A percentile compares a stretch with the other conserved stretches of the same genome.
Evolutionary conservation across 805 yeast species (phyloP).

Genomic region (Cyberlindnera maritima): DNA sequence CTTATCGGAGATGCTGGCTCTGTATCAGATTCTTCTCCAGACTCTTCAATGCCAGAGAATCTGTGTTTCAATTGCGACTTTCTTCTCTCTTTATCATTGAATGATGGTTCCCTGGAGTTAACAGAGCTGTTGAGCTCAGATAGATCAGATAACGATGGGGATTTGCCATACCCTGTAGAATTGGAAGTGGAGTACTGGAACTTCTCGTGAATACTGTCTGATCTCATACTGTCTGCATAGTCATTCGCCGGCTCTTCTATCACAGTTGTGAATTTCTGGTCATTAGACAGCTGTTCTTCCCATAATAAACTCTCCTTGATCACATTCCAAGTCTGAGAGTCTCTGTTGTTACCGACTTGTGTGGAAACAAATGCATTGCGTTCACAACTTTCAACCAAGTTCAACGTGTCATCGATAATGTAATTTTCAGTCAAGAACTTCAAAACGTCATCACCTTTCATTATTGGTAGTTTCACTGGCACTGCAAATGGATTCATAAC

Average conservation of each 20-base stretch:
- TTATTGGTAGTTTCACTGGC: constrained; percentile 26
- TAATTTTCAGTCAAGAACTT: constrained; percentile 50
- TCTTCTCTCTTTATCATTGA: constrained; percentile 6
- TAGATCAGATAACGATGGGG: constrained; percentile 28
- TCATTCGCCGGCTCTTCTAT: constrained; percentile 3
- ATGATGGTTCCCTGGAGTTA: constrained; percentile 15
- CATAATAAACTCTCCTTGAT: constrained; percentile 47
- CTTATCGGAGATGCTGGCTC: constrained; percentile 8
- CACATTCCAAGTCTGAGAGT: constrained; percentile 62
- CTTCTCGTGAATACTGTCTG: constrained; percentile 14
- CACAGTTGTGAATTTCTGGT: background rate
- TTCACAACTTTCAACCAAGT: constrained; percentile 48
- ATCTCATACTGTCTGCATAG: constrained; percentile 17
- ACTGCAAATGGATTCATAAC: constrained; percentile 24
- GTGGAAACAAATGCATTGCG: constrained; percentile 57
- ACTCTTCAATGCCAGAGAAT: constrained; percentile 20
- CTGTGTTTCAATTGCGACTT: constrained; percentile 20
- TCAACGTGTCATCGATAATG: constrained; percentile 42
- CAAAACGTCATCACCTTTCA: constrained; percentile 32
- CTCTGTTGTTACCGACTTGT: constrained; percentile 47
- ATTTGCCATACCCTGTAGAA: constrained; percentile 25
- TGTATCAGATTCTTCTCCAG: constrained; percentile 18
- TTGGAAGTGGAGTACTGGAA: constrained; percentile 29
- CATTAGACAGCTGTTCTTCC: constrained; percentile 22
- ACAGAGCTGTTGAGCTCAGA: constrained; percentile 24